These are phyloP conservation scores for Kernera saxatilis DNA, from an alignment of 345 rosid genomes.

Conservation along the genomic window DNA sequence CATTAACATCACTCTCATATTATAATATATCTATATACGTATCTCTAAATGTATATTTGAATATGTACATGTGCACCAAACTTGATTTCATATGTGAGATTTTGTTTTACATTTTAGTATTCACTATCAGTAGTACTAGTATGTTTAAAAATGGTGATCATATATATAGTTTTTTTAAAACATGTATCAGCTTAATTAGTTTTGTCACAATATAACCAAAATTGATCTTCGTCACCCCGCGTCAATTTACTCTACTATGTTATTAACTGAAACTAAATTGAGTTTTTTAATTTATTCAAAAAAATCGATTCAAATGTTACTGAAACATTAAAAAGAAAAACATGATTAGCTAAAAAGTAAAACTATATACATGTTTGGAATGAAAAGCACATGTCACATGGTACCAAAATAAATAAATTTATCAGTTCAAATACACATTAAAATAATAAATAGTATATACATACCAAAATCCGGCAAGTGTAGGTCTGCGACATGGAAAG, in stretches of 20 bases:
- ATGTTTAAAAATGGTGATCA: background rate
- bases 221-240: background rate
- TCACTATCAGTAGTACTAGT: background rate
- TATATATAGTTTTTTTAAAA: background rate
- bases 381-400: background rate
- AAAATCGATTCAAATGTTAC: background rate
- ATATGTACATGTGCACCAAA: conserved; percentile 7
- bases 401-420: conserved; percentile 2
- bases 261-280: background rate
- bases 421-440: conserved; percentile 4
- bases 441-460: conserved; percentile 11
- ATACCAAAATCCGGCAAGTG: conserved; percentile 12
- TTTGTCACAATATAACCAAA: background rate
- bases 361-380: background rate
- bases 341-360: background rate
- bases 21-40: background rate
- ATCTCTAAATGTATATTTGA: background rate
- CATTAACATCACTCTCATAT: conserved; percentile 21
- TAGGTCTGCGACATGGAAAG: conserved; percentile 29
- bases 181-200: background rate
- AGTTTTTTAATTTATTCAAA: background rate
- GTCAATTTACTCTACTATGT: background rate
- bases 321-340: background rate
- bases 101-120: background rate
- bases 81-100: conserved; percentile 7